Conservation (phyloP, 352 stramenopile species). For the Aphanomyces invadans region DNA sequence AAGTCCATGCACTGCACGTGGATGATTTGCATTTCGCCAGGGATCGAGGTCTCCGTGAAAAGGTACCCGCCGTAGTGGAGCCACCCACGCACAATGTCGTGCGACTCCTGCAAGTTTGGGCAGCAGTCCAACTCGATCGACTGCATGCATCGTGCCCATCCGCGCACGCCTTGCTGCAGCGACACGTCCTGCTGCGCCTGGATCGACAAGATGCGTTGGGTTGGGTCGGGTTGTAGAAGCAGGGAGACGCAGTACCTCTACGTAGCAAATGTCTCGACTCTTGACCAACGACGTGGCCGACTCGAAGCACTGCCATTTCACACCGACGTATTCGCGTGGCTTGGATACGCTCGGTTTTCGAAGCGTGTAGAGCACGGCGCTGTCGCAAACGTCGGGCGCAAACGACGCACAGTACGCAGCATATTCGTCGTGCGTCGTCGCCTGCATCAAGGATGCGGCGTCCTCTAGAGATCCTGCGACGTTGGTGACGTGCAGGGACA, state of each 20-base stretch:
- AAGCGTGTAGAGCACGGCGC: conserved; percentile 65
- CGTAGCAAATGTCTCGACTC: conserved; percentile 74
- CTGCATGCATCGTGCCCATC: conserved; percentile 55
- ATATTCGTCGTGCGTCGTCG: background rate
- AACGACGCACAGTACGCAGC: background rate
- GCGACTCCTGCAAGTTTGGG: conserved; percentile 39
- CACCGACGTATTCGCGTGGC: conserved; percentile 66
- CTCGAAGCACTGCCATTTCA: conserved; percentile 75
- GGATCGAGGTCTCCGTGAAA: conserved; percentile 42
- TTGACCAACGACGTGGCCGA: conserved; percentile 67
- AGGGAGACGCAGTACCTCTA: conserved; percentile 31
- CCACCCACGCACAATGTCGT: conserved; percentile 59
- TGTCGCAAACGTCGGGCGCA: conserved; percentile 49
- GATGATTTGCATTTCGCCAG: conserved; percentile 10
- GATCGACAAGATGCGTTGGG: no score
- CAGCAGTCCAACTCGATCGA: conserved; percentile 55
- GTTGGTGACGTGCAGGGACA: background rate
- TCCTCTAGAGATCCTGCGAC: conserved; percentile 5
- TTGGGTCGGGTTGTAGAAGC: no score
- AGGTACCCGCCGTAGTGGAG: conserved; percentile 73
- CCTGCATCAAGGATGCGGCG: conserved; percentile 2
- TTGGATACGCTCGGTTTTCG: conserved; percentile 46
- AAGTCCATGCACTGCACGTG: conserved; percentile 8
- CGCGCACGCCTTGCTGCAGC: conserved; percentile 37
- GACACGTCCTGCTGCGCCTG: conserved; percentile 81